Conservation (phyloP, 176 grass and related monocot species). For the Thalia dealbata region DNA sequence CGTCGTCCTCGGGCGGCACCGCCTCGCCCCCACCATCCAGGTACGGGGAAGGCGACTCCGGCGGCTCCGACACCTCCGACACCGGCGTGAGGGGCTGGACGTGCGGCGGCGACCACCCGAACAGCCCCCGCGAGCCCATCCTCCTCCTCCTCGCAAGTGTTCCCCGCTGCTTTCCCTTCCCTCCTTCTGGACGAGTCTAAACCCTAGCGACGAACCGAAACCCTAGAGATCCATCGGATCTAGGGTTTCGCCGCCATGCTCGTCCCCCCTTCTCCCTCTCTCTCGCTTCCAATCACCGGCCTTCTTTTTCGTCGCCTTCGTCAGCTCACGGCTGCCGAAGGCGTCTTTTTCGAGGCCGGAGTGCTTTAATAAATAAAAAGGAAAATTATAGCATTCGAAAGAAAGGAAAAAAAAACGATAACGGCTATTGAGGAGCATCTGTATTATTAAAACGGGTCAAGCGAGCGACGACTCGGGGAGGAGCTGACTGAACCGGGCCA, state of each 20-base stretch:
- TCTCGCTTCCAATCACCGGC: background rate
- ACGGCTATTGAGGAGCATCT: background rate
- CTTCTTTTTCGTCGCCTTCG: constrained; percentile 25
- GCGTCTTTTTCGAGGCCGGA: background rate
- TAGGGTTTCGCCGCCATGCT: constrained; percentile 24
- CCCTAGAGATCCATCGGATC: constrained; percentile 35
- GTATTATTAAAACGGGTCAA: background rate
- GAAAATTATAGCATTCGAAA: background rate
- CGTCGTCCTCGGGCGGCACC: constrained; percentile 36
- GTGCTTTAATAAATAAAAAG: background rate
- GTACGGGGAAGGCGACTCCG: constrained; percentile 92
- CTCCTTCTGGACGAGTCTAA: constrained; percentile 1
- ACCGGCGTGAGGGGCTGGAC: constrained; percentile 95
- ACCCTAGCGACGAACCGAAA: constrained; percentile 26
- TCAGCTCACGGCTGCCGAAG: background rate
- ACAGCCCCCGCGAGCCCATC: constrained; percentile 80
- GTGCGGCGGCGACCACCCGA: constrained; percentile 97
- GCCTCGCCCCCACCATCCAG: constrained; percentile 44
- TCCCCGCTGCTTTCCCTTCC: constrained; percentile 1
- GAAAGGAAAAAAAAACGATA: background rate
- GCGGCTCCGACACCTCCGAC: constrained; percentile 93
- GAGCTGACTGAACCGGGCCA: too few species aligned
- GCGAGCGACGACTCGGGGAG: too few species aligned
- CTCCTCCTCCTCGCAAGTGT: constrained; percentile 5
- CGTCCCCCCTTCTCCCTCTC: background rate